These are phyloP conservation scores for Tetrapisispora namnaoensis DNA, from an alignment of 805 yeast genomes.

Conservation along the genomic window DNA sequence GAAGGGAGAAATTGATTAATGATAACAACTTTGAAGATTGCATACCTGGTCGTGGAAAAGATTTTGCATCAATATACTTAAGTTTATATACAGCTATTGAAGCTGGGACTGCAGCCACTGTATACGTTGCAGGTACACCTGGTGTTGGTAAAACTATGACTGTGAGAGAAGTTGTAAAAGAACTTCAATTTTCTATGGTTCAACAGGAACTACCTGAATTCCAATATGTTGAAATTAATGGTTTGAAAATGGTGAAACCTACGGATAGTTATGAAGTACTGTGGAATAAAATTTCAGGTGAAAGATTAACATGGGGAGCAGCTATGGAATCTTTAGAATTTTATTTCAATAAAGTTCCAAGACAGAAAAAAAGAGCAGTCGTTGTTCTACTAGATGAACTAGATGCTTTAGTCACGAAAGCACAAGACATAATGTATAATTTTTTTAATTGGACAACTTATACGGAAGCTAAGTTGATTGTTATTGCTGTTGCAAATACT, in stretches of 20 bases:
- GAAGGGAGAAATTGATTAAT: conserved; percentile 32
- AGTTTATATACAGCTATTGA: conserved; percentile 63
- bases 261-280: conserved; percentile 70
- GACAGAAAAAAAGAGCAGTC: conserved; percentile 36
- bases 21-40: conserved; percentile 33
- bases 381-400: conserved; percentile 81
- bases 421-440: conserved; percentile 84
- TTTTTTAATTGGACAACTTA: conserved; percentile 97
- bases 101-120: conserved; percentile 66
- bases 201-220: conserved; percentile 40
- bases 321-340: conserved; percentile 62
- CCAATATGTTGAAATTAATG: conserved; percentile 79
- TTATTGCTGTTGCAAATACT: conserved; percentile 90
- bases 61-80: conserved; percentile 59
- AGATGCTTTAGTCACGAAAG: conserved; percentile 75
- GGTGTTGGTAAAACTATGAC: conserved; percentile 98
- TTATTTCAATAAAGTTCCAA: conserved; percentile 42
- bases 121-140: conserved; percentile 93
- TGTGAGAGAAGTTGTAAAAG: conserved; percentile 71
- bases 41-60: conserved; percentile 80
- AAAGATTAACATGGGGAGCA: conserved; percentile 47
- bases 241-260: conserved; percentile 74
- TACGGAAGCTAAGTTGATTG: conserved; percentile 65
- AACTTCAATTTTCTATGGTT: conserved; percentile 39
- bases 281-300: conserved; percentile 66